Base-by-base conservation (phyloP, 495 filamentous ascomycete genomes). In the Hyaloscypha finlandica region DNA sequence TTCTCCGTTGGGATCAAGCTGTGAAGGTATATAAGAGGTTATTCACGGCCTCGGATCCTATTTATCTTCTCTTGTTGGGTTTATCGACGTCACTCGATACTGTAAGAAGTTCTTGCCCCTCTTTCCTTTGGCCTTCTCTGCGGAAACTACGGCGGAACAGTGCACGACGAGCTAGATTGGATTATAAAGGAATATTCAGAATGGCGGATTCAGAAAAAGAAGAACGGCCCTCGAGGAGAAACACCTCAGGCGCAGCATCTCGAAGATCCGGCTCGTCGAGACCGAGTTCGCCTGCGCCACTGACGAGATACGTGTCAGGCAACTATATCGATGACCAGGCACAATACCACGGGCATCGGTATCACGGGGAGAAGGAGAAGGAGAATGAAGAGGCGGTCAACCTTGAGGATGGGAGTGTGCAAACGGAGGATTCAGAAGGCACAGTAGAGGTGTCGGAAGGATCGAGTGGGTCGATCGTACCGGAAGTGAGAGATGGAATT, bases 401-500 rank as follows among this genome's bases (percentile, higher is more conserved):
- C 2, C 4, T 37, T 1, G 59, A 48, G 8, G 52, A 57, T 45
- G 59, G 56, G 9, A 30, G 29, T 29, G 61, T 57, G 16, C 48
- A 62, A 4, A 57, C 57, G 8, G 59, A 67, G 59, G 59, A 61
- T 29, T n/a, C 33, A 8, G 35, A 48, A 19, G 64, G 53, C 30
- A 55, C 53, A 16, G 29, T 39, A n/a, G 64, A 63, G 12, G 14
- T 52, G 6, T 22, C 54, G 29, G 30, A 55, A 33, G 63, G 56
- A 8, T 33, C 29, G 30, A 29, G 22, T 4, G 59, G 33, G 6
- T 35, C 58, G 3, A 65, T 66, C 29, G 56, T 63, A n/a, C 64
- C 55, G 2, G 68, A 70, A 48, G 68, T 63, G 16, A 63, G 59
- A 56, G 67, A 69, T 69, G 67, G 63, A 8, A 70, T 66, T 14